Base-by-base conservation (phyloP, 257 asterid genomes). In the Penstemon davidsonii region DNA sequence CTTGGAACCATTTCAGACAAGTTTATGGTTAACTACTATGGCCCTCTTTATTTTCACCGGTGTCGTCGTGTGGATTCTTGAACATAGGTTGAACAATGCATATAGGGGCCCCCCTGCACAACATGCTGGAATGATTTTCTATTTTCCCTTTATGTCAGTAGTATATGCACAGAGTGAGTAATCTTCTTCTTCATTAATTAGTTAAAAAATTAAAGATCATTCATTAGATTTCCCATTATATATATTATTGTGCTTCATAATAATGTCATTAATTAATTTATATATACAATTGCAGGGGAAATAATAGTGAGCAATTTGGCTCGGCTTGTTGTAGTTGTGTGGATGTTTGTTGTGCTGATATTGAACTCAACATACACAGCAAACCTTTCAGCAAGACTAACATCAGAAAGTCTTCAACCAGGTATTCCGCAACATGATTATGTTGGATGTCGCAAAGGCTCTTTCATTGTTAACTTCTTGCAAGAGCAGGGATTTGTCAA, bases 311-410 rank as follows among this genome's bases (percentile, higher is more conserved):
- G 62, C 72, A 81, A 81, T 62, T 73, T 81, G 38, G 65, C 82
- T 65, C 77, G 83, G 58, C 12, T 82, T 33, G 81, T 78, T 53
- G 42, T 81, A 3, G 68, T 76, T 8, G 82, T 82, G 5, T 76
- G 86, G 84, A 60, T 82, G 70, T 79, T 78, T 36, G 83, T 81
- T 40, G 86, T 81, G 38, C 76, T 81, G 3, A 73, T 77, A 47
- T 51, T 81, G 69, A 78, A 15, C 60, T 78, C 82, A 56, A 78
- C 82, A 15, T 81, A 74, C 67, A 77, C 70, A 1, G 83, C 78
- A 19, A 81, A 72, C 66, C 69, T 81, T 55, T 70, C 85, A 10
- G 75, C 82, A 25, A 77, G 55, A 73, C 62, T 81, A 68, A 81
- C 83, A n/a, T 55, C 72, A 45, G 74, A 64, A 62, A 46, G 71